A percentile compares a stretch with the other conserved stretches of the same genome.
These are phyloP conservation scores for Colletotrichum chlorophyti DNA, from an alignment of 2,329 filamentous ascomycete genomes.

Conservation along the genomic window DNA sequence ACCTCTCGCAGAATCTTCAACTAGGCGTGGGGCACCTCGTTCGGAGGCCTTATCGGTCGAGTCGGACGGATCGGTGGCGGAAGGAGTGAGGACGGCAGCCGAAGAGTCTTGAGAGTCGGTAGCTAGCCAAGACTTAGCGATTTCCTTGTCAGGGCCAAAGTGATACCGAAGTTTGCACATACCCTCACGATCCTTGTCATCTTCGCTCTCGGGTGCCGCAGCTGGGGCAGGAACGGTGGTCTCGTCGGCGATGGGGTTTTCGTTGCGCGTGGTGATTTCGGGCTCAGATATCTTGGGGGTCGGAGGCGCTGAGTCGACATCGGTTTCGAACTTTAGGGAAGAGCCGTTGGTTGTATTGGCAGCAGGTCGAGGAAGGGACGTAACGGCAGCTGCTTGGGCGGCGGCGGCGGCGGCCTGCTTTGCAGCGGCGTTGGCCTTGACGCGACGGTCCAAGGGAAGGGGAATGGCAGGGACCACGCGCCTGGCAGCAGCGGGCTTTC, in stretches of 20 bases:
- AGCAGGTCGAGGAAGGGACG: conserved; percentile 13
- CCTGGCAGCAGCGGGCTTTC: conserved; percentile 30
- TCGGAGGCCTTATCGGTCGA: conserved; percentile 22
- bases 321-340: conserved; percentile 28
- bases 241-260: not conserved
- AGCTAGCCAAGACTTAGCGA: not conserved
- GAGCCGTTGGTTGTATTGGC: conserved; percentile 32
- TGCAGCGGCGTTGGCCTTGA: conserved; percentile 39
- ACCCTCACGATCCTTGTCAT: conserved; percentile 11
- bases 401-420: conserved; percentile 41
- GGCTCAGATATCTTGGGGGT: conserved; percentile 24
- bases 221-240: not conserved
- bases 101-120: conserved; percentile 8
- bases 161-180: not conserved
- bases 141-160: no score
- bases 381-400: conserved; percentile 31
- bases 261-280: not conserved
- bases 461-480: conserved; percentile 47
- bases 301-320: conserved; percentile 19
- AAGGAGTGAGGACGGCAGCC: not conserved
- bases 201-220: not conserved
- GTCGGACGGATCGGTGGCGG: conserved; percentile 9
- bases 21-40: not conserved
- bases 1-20: conserved; percentile 11
- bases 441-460: conserved; percentile 38